Conservation (phyloP, 768 basidiomycete species). For the Multifurca ochricompacta region DNA sequence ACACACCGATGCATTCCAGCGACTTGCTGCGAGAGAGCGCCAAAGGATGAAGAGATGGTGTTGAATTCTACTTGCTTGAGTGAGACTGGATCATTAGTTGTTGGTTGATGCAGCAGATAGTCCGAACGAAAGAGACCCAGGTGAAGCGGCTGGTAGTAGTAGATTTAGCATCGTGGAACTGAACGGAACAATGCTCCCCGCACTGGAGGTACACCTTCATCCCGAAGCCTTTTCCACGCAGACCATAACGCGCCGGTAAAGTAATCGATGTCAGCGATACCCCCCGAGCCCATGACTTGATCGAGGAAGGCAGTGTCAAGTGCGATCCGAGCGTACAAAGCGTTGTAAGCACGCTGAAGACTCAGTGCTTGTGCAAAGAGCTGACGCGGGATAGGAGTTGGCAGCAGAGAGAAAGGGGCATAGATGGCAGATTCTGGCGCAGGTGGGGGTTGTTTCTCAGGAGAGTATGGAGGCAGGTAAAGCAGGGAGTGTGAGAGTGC, state of each 20-base stretch:
- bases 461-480: conserved; percentile 55
- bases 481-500: conserved; percentile 79
- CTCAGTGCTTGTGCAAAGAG: conserved; percentile 58
- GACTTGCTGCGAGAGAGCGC: conserved; percentile 58
- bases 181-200: conserved; percentile 9
- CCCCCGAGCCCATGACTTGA: conserved; percentile 68
- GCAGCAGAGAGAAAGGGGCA: conserved; percentile 83
- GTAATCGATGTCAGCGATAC: conserved; percentile 75
- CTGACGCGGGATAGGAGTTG: conserved; percentile 72
- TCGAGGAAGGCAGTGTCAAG: conserved; percentile 76
- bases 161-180: conserved; percentile 20
- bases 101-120: conserved; percentile 71
- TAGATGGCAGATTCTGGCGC: conserved; percentile 71
- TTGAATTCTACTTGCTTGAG: conserved; percentile 98
- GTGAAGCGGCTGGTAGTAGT: conserved; percentile 56
- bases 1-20: conserved; percentile 70
- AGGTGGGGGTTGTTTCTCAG: conserved; percentile 34
- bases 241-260: conserved; percentile 84
- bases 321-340: conserved; percentile 78
- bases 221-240: conserved; percentile 71
- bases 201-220: conserved; percentile 55
- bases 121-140: conserved; percentile 92
- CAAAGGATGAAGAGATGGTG: conserved; percentile 91
- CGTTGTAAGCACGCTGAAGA: conserved; percentile 75
- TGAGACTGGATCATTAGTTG: conserved; percentile 29